Conservation (phyloP, 2,329 filamentous ascomycete species). For the Lecanicillium sp. region DNA sequence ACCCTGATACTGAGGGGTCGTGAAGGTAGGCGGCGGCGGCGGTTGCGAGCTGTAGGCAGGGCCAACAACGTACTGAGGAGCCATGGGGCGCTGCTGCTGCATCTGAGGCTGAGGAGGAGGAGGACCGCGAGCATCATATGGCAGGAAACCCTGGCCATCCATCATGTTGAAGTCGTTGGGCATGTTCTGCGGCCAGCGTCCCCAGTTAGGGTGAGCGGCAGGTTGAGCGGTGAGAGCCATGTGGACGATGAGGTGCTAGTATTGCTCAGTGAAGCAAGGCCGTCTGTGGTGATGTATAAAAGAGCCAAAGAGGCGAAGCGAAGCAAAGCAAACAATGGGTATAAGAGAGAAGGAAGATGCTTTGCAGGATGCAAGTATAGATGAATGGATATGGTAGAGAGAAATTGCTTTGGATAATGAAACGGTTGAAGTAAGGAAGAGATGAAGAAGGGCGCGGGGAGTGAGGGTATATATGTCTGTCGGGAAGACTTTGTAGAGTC, state of each 20-base stretch:
- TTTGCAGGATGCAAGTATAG: conserved; percentile 1
- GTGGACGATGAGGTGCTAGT: conserved; percentile 14
- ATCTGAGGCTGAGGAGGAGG: conserved; percentile 31
- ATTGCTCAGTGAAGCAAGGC: conserved; percentile 10
- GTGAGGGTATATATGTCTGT: conserved; percentile 14
- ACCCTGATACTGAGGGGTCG: conserved; percentile 37
- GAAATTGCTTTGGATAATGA: not conserved
- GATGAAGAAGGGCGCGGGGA: conserved; percentile 11
- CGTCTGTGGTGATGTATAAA: conserved; percentile 1
- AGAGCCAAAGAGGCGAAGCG: not conserved
- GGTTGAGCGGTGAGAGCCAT: conserved; percentile 46
- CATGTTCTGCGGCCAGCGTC: conserved; percentile 48
- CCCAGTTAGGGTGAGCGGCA: conserved; percentile 44
- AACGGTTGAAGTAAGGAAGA: conserved; percentile 3
- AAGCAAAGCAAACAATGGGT: conserved; percentile 1
- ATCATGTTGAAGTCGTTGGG: conserved; percentile 42
- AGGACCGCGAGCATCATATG: conserved; percentile 39
- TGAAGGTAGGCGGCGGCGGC: conserved; percentile 36
- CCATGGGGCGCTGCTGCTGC: conserved; percentile 35
- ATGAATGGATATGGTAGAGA: not conserved
- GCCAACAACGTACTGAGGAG: conserved; percentile 42
- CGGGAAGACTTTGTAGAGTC: conserved; percentile 3
- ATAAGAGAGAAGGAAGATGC: not conserved
- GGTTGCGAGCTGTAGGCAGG: conserved; percentile 34
- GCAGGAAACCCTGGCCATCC: conserved; percentile 40